Evolutionary conservation across 2,329 filamentous ascomycete species (phyloP).

Genomic region (Clonostachys rhizophaga): DNA sequence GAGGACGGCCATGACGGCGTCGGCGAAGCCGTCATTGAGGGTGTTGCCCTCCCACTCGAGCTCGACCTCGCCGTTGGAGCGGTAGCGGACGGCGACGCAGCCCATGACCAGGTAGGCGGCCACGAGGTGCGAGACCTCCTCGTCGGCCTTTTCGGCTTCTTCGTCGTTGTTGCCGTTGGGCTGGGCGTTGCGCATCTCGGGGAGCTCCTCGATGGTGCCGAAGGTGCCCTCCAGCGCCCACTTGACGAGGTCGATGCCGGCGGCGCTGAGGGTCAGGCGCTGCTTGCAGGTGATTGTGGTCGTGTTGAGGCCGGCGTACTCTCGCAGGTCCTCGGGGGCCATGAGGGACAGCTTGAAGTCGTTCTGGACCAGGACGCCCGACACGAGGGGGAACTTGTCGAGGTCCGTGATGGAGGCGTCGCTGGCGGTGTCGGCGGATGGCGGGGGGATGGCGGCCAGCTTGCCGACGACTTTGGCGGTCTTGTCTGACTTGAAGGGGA

Average conservation of each 20-base stretch:
- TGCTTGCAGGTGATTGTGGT: conserved; percentile 93
- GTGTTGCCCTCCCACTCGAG: conserved; percentile 98
- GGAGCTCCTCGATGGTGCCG: conserved; percentile 71
- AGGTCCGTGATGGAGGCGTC: conserved; percentile 16
- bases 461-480: conserved; percentile 94
- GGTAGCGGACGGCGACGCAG: conserved; percentile 78
- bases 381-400: conserved; percentile 55
- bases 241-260: conserved; percentile 83
- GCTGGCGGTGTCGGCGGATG: conserved; percentile 12
- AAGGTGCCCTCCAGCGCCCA: conserved; percentile 96
- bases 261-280: conserved; percentile 79
- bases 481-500: conserved; percentile 94
- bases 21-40: conserved; percentile 96
- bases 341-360: conserved; percentile 97
- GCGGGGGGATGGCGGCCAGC: conserved; percentile 68
- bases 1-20: conserved; percentile 89
- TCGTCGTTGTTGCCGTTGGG: conserved; percentile 29
- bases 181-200: conserved; percentile 41
- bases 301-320: conserved; percentile 95
- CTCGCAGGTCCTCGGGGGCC: conserved; percentile 91
- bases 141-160: conserved; percentile 54
- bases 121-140: conserved; percentile 53
- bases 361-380: conserved; percentile 91
- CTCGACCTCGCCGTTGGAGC: conserved; percentile 73
- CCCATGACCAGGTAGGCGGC: conserved; percentile 78